Percentiles rank a stretch among this genome's conserved stretches.
These are phyloP conservation scores for Erigeron philadelphicus DNA, from an alignment of 140 eudicot species.

Conservation along the genomic window DNA sequence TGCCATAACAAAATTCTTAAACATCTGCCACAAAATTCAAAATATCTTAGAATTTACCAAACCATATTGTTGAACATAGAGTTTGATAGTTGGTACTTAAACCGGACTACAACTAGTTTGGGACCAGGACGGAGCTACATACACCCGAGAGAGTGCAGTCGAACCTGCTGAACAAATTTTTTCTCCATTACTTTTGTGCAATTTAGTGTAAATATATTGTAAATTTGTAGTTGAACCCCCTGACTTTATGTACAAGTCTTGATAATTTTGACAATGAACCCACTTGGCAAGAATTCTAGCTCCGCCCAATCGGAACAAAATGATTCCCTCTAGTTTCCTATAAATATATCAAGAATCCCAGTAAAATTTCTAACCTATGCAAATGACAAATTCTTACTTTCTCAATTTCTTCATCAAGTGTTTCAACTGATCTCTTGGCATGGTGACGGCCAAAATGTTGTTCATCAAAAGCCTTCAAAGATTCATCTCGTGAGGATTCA, in stretches of 20 bases:
- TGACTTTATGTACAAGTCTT: no score
- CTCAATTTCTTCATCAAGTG: slow-evolving; percentile 64
- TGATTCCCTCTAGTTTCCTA: neutral
- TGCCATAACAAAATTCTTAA: slow-evolving; percentile 57
- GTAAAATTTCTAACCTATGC: neutral
- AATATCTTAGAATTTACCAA: slow-evolving; percentile 4
- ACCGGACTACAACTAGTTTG: neutral
- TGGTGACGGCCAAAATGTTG: slow-evolving; percentile 96
- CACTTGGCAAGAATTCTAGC: no score
- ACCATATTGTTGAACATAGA: neutral
- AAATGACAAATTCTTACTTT: slow-evolving; percentile 44
- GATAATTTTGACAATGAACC: no score
- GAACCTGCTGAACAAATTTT: no score
- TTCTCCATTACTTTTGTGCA: no score
- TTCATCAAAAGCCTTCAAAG: slow-evolving; percentile 66
- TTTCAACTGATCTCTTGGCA: slow-evolving; percentile 74
- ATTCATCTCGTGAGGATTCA: slow-evolving; percentile 47
- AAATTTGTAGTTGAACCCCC: no score
- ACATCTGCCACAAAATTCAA: slow-evolving; percentile 46
- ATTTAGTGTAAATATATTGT: no score
- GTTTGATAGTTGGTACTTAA: neutral
- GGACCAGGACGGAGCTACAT: no score
- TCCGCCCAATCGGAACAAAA: neutral
- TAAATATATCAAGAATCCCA: neutral
- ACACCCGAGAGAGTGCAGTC: no score